phyloP scores from a whole-genome alignment of 176 grass and related monocot genomes.

The Triticum monococcum region DNA sequence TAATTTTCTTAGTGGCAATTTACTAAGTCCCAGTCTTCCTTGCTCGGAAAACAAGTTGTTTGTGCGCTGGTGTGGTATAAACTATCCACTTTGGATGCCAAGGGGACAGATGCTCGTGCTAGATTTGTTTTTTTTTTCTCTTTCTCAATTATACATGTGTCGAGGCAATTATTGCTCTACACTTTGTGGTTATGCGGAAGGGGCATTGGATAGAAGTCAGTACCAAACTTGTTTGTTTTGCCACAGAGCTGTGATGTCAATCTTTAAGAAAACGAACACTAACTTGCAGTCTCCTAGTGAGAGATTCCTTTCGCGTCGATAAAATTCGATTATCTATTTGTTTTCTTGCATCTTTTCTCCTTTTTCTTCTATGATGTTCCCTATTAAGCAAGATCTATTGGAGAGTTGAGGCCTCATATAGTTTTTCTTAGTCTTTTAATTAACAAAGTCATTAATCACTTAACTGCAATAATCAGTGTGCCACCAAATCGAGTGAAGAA shows the following conservation, averaged over 20 bases:
- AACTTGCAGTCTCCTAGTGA: neutral
- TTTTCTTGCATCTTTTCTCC: neutral
- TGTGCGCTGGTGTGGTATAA: neutral
- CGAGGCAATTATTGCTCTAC: neutral
- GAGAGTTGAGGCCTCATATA: neutral
- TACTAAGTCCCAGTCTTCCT: neutral
- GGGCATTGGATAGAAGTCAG: neutral
- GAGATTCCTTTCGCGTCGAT: neutral
- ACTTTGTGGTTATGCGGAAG: neutral
- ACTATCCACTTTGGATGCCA: neutral
- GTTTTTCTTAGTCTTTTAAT: neutral
- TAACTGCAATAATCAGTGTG: neutral
- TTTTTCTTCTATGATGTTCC: neutral
- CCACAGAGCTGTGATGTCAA: neutral
- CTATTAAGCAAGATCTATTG: neutral
- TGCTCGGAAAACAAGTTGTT: constrained; percentile 4
- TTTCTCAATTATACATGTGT: neutral
- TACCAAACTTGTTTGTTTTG: neutral
- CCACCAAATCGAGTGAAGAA: neutral
- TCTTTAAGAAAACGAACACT: neutral
- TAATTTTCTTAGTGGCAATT: neutral
- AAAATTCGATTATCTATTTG: neutral
- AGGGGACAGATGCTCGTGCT: neutral
- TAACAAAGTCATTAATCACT: neutral
- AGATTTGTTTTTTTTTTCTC: neutral